Conservation (phyloP, 2,329 filamentous ascomycete genomes). For the Penicillium sp. region DNA sequence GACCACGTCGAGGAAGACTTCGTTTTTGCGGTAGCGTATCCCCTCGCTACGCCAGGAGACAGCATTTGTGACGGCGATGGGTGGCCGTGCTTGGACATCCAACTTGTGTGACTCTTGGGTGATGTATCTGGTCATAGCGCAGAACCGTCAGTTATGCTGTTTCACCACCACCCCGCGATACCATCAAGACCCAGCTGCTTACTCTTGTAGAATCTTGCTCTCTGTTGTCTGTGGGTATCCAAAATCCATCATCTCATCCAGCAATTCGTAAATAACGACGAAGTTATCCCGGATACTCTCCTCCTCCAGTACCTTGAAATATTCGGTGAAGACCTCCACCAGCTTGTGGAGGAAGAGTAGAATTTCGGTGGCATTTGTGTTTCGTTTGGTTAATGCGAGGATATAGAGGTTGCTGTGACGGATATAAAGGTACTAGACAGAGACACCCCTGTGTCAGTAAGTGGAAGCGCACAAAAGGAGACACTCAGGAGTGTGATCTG, state of each 20-base stretch:
- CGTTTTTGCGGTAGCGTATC: constrained; percentile 98
- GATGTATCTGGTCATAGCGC: constrained; percentile 63
- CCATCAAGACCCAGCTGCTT: constrained; percentile 23
- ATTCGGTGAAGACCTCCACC: constrained; percentile 98
- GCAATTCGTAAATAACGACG: constrained; percentile 95
- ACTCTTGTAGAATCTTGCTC: constrained; percentile 95
- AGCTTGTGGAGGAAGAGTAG: constrained; percentile 97
- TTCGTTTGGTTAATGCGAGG: constrained; percentile 94
- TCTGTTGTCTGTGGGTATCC: constrained; percentile 98
- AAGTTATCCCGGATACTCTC: constrained; percentile 99
- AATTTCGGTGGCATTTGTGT: constrained; percentile 98
- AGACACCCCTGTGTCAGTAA: constrained; percentile 11
- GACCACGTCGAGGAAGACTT: constrained; percentile 96
- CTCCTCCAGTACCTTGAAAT: constrained; percentile 98
- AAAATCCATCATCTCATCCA: constrained; percentile 99
- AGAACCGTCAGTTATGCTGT: constrained; percentile 1
- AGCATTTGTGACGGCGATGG: constrained; percentile 96
- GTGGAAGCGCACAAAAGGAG: constrained; percentile 14
- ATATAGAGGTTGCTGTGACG: constrained; percentile 99
- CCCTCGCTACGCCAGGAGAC: constrained; percentile 98
- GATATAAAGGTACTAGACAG: constrained; percentile 87
- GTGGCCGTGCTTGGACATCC: constrained; percentile 90
- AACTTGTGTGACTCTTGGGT: constrained; percentile 99
- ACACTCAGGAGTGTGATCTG: constrained; percentile 5
- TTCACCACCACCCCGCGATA: neutral